These are phyloP conservation scores for Grosmannia clavigera DNA, from an alignment of 2,329 filamentous ascomycete genomes.

Conservation along the genomic window DNA sequence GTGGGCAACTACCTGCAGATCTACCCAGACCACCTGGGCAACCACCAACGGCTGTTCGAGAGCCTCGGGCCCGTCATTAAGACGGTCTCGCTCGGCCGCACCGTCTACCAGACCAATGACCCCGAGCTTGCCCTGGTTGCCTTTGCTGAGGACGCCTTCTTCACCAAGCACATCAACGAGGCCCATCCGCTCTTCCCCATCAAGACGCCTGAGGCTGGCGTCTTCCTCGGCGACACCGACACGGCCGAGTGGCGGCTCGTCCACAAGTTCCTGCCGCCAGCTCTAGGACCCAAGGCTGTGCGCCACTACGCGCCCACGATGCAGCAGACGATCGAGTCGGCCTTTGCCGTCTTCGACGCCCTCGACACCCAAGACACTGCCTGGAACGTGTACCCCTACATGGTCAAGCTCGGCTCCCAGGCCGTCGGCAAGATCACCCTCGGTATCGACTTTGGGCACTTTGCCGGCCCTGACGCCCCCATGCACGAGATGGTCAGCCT, in stretches of 20 bases:
- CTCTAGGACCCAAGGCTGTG: slow-evolving; percentile 46
- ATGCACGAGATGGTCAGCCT: slow-evolving; percentile 36
- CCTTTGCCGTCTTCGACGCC: slow-evolving; percentile 36
- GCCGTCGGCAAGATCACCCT: slow-evolving; percentile 31
- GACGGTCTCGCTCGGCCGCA: slow-evolving; percentile 38
- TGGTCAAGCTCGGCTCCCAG: slow-evolving; percentile 36
- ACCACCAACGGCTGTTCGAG: slow-evolving; percentile 40
- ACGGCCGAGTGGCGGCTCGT: slow-evolving; percentile 35
- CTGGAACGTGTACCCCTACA: slow-evolving; percentile 37
- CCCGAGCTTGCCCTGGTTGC: slow-evolving; percentile 31
- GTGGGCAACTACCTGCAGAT: slow-evolving; percentile 42
- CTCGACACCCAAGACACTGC: slow-evolving; percentile 35
- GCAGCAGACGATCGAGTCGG: slow-evolving; percentile 38
- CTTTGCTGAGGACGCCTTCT: slow-evolving; percentile 37
- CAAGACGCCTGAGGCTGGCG: slow-evolving; percentile 27
- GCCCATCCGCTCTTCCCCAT: slow-evolving; percentile 33
- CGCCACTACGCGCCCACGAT: slow-evolving; percentile 48
- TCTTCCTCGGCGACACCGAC: slow-evolving; percentile 38
- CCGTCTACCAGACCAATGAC: slow-evolving; percentile 37
- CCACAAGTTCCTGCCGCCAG: slow-evolving; percentile 51
- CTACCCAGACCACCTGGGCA: slow-evolving; percentile 45
- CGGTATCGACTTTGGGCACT: slow-evolving; percentile 33
- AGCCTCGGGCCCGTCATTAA: slow-evolving; percentile 39
- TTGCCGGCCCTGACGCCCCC: slow-evolving; percentile 29
- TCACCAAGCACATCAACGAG: slow-evolving; percentile 39